Evolutionary conservation across 2,329 filamentous ascomycete genomes (phyloP).

Genomic region (Aspergillus sp.): DNA sequence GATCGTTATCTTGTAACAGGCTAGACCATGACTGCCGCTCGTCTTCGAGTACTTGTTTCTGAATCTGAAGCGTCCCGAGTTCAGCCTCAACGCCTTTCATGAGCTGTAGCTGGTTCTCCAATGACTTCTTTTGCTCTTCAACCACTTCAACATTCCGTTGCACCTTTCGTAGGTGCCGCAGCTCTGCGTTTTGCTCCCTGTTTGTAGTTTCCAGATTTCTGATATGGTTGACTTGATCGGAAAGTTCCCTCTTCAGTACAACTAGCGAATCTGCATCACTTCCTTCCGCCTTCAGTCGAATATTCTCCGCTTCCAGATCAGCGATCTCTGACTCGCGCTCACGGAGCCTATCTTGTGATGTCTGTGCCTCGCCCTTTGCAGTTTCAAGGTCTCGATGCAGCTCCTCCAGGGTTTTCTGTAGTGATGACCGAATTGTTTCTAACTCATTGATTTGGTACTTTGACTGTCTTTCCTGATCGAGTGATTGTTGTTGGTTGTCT

Average conservation of each 20-base stretch:
- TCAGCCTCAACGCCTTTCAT: conserved; percentile 74
- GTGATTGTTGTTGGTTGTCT: conserved; percentile 73
- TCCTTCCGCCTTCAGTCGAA: conserved; percentile 80
- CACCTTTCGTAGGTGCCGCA: conserved; percentile 76
- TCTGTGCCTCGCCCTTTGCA: conserved; percentile 56
- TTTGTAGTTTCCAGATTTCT: conserved; percentile 77
- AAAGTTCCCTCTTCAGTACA: conserved; percentile 82
- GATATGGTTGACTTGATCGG: conserved; percentile 90
- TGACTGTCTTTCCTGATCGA: conserved; percentile 67
- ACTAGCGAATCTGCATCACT: conserved; percentile 82
- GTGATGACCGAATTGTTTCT: conserved; percentile 58
- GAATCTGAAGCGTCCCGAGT: conserved; percentile 74
- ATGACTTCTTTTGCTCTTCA: conserved; percentile 86
- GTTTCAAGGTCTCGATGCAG: conserved; percentile 56
- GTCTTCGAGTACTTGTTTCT: conserved; percentile 83
- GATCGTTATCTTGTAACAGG: conserved; percentile 71
- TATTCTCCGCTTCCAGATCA: conserved; percentile 75
- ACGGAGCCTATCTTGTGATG: conserved; percentile 64
- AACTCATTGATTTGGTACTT: conserved; percentile 60
- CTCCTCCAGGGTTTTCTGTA: conserved; percentile 56
- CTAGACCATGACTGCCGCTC: conserved; percentile 84
- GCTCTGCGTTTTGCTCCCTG: conserved; percentile 73
- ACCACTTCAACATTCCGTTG: conserved; percentile 90
- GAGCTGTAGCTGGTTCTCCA: conserved; percentile 74
- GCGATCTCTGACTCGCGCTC: conserved; percentile 71